Base-by-base conservation (phyloP, 768 basidiomycete genomes). In the Rhodotorula kratochvilovae region DNA sequence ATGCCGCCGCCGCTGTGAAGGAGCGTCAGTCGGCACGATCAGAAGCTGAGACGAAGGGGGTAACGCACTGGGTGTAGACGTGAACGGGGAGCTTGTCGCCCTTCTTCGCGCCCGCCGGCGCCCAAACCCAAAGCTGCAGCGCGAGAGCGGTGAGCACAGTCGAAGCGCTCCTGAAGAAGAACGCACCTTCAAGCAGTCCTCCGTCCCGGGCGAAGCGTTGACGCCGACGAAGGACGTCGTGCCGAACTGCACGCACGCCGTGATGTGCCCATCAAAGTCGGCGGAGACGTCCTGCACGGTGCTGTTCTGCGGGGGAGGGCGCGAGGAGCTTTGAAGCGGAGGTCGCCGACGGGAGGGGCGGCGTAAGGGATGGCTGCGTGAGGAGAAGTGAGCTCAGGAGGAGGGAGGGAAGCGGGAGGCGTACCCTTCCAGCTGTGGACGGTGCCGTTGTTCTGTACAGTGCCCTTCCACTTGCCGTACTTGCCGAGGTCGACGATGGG, bases 51-150 rank as follows among this genome's bases (percentile, higher is more conserved):
- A 36, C 3, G 23, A n/a, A 11, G 29, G 33, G 19, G 6, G 23
- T 23, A 25, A 60, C 45, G 29, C n/a, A 31, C 23, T 25, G 43
- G 31, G 19, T 15, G 54, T 60, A 45, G 31, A 62, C 61, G 15
- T 59, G 62, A 10, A 71, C 70, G 7, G 70, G 63, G 16, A 71
- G 70, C 42, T 71, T 71, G 64, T 71, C 70, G 43, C 70, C 70
- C 53, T 23, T 23, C 48, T 71, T 71, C 0, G 70, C 70, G 3
- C 46, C 48, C 1, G 70, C 70, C 1, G 70, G 70, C 21, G 63
- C 63, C 70, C 70, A 71, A n/a, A 71, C 55, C 70, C 70, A 71
- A 35, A 71, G 70, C 63, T 70, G 45, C 17, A 3, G 4, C 3
- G 35, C 16, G 7, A 11, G 2, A 17, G 15, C 15, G 15, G 17